Base-by-base conservation (phyloP, 495 filamentous ascomycete genomes). In the Penicillium macrosclerotiorum region DNA sequence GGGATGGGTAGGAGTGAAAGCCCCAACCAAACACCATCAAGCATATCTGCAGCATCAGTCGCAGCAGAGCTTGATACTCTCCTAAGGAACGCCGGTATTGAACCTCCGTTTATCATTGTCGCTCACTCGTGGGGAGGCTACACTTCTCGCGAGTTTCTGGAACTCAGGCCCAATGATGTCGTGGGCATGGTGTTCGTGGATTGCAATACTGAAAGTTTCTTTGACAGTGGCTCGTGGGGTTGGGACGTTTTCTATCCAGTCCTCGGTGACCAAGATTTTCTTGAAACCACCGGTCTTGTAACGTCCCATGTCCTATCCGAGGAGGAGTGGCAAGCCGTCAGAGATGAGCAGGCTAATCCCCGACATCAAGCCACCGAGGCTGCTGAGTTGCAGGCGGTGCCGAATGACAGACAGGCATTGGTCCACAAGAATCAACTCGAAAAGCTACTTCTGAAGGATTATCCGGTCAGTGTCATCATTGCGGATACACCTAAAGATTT, bases 61-160 rank as follows among this genome's bases (percentile, higher is more conserved):
- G 57, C 47, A 25, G 46, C 54, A 33, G 51, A 57, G 32, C 42
- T 67, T 1, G 46, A 48, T 39, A 39, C 3, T 17, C 50, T 60
- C n/a, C 47, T 60, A 22, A 37, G n/a, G 35, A 51, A 47, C 30
- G 40, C 55, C 27, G 34, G 46, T 33, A 36, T 64, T 30, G 33
- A 45, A 2, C 63, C 63, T 8, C 69, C 68, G 23, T 73, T 65
- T 37, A 49, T 71, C n/a, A 42, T 73, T 17, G 53, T 73, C 11
- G 68, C 60, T 37, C 69, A 73, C 48, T 71, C 68, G 23, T 73
- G 68, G 35, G 69, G 69, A 38, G 69, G 69, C 23, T 62, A 61
- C 30, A 64, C 71, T 30, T 68, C 64, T 35, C 57, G 69, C 25
- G 52, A 57, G 35, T 69, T 73, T 32, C 35, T 69, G 18, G 51